Base-by-base conservation (phyloP, 2,329 filamentous ascomycete genomes). In the Colletotrichum neosansevieriae region DNA sequence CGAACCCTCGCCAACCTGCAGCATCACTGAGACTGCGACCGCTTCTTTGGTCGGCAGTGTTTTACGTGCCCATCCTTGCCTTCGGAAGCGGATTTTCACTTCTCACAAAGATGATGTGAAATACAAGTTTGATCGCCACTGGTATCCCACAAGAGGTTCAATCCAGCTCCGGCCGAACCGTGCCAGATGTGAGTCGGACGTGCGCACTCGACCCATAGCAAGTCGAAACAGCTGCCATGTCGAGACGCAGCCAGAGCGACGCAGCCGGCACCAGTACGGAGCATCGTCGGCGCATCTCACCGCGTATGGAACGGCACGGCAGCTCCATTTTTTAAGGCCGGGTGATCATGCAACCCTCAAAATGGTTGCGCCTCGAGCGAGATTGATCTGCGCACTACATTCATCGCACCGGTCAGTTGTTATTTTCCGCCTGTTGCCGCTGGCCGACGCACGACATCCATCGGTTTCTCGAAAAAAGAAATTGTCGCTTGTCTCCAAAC, bases 311-410 rank as follows among this genome's bases (percentile, higher is more conserved):
- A 59, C 47, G 53, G 65, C 53, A 44, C 65, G 45, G 53, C 53
- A 40, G 65, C 60, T 64, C 65, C 65, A 67, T 47, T 40, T 64
- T 64, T 64, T 67, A 67, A 67, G 53, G 60, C 53, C 47, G 59
- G 65, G 24, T 53, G 47, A 64, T 64, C 60, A 64, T 64, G 65
- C 65, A 67, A 67, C 60, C 60, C 53, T 57, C 45, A 63, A 34
- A 50, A 53, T 56, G 32, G 45, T 17, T 47, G 38, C 32, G 62
- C 60, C 47, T 57, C 36, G 60, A 51, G 64, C 59, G 24, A 32
- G 64, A 53, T 53, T 67, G 64, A 53, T 63, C 64, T 42, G 50
- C 63, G 36, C 29, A 29, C 24, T 38, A 44, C 44, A 58, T 40
- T 32, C 34, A 42, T 19, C 36, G 19, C 13, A 56, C 54, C 56